Evolutionary conservation across 2,329 filamentous ascomycete genomes (phyloP), one percentile per base, ranked within the genome.

Genomic region (Ophiostoma ips): DNA sequence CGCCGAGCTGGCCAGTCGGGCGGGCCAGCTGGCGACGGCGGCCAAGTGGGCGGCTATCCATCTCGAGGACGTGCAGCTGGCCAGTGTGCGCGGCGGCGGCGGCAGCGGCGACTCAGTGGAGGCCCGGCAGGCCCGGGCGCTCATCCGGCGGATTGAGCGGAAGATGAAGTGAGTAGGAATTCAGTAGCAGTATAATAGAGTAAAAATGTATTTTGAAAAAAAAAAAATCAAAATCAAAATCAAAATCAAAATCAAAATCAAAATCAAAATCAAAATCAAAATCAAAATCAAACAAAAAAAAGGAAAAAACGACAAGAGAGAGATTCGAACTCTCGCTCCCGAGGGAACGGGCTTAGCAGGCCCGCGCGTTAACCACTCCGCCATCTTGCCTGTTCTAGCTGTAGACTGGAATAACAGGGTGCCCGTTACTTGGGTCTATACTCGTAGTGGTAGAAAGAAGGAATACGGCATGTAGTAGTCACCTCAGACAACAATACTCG

Each of bases 1-100:
- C 2, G 49, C 53, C 28, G 50, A 56, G 24, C 50, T 50, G 36
- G 47, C 55, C 3, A 31, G 34, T 31, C 35, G 41, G n/a, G 50
- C 49, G 1, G 48, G 46, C n/a, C 33, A 49, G 19, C n/a, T 8
- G 2, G 15, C 12, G 2, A 43, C 36, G 4, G 49, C 51, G 2
- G 43, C 33, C 24, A 30, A 24, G 40, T 43, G 40, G 40, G 40
- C 40, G 2, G 24, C 15, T 2, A 18, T 12, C 7, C 40, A 43
- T 24, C 15, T 43, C 21, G 24, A 31, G n/a, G 40, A 16, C n/a
- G 24, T 18, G 15, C 40, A 30, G 30, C 16, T 46, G 30, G 16
- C 43, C n/a, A 46, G 31, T 34, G 10, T 18, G 11, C 12, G 33
- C 33, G 33, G 33, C 33, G 4, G 33, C 31, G 34, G 40, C 21